Evolutionary conservation across 257 asterid species (phyloP).

Genomic region (Nicotiana noctiflora): DNA sequence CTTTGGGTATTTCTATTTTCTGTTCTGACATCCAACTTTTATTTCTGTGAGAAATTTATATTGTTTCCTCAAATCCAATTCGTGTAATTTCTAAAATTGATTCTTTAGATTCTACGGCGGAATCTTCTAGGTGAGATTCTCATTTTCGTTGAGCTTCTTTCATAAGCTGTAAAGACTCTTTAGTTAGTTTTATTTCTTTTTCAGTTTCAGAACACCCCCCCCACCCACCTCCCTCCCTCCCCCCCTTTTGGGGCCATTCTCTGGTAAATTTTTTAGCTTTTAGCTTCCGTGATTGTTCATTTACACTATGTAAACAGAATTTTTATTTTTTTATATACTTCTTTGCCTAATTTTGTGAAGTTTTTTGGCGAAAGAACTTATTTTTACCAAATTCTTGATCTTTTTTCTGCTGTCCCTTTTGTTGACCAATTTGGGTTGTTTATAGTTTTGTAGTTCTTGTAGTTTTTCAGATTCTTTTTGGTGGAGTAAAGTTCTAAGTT

Average conservation of each 20-base stretch:
- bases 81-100: background rate
- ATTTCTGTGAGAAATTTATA: background rate
- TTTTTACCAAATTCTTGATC: background rate
- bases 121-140: conserved; percentile 11
- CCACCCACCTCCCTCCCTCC: too few relatives aligned
- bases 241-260: background rate
- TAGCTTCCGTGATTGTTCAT: background rate
- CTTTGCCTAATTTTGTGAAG: background rate
- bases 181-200: background rate
- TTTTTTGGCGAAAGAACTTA: background rate
- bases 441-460: background rate
- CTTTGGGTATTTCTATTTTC: background rate
- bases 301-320: background rate
- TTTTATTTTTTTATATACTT: background rate
- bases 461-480: background rate
- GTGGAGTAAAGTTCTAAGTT: background rate
- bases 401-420: background rate
- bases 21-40: background rate
- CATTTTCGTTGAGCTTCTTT: background rate
- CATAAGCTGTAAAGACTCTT: background rate
- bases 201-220: background rate
- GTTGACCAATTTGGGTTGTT: background rate
- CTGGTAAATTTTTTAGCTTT: background rate
- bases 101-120: conserved; percentile 8
- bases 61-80: background rate